Evolutionary conservation across 345 rosid species (phyloP).

Genomic region (Ailanthus altissimus): DNA sequence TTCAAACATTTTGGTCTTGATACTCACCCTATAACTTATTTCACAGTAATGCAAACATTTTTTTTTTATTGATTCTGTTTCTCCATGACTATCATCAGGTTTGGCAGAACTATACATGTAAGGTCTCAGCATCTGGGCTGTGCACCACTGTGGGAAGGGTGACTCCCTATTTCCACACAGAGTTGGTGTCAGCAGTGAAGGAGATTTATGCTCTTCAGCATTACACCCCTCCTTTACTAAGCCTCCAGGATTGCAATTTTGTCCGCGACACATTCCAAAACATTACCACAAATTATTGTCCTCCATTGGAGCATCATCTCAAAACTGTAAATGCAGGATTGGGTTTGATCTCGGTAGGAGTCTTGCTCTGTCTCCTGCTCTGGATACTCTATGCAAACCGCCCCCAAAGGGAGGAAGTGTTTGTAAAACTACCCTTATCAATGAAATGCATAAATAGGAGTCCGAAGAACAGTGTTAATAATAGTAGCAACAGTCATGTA

Average conservation of each 20-base stretch:
- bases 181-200: conserved; percentile 73
- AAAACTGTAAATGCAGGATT: conserved; percentile 76
- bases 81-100: conserved; percentile 43
- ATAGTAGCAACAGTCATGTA: not conserved
- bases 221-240: conserved; percentile 85
- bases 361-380: conserved; percentile 82
- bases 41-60: not conserved
- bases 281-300: conserved; percentile 71
- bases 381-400: conserved; percentile 94
- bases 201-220: conserved; percentile 85
- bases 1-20: not conserved
- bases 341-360: conserved; percentile 82
- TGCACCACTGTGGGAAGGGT: conserved; percentile 85
- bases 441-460: conserved; percentile 24
- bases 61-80: not conserved
- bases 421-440: conserved; percentile 48
- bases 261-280: conserved; percentile 76
- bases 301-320: conserved; percentile 68
- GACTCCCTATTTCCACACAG: conserved; percentile 56
- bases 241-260: conserved; percentile 83
- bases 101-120: conserved; percentile 70
- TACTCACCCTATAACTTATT: not conserved
- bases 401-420: conserved; percentile 99
- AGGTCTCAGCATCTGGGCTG: conserved; percentile 45
- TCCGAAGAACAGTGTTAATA: conserved; percentile 13